Evolutionary conservation across 257 asterid species (phyloP), one percentile per base, ranked within the genome.

Genomic region (Osmanthus fragrans): DNA sequence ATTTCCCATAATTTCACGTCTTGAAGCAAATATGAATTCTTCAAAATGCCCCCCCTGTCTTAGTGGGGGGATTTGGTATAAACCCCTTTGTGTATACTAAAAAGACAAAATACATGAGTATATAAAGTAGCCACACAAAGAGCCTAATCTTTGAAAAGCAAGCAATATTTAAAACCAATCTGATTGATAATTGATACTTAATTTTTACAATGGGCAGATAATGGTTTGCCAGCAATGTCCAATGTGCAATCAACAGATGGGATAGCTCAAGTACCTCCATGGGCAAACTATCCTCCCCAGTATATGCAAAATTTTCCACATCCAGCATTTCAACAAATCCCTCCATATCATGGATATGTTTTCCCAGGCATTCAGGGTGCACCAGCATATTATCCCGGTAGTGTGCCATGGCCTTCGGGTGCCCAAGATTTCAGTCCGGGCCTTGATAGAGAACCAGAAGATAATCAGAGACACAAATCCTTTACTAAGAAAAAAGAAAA

Each of bases 291-390:
- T 71, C 69, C 33, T 33, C 84, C 88, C 30, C 92, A 76, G 37
- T 92, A 85, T 72, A 82, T 87, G 88, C 91, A 89, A 67, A 88
- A 82, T 81, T 70, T 86, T 79, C 96, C 90, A 81, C 91, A 86
- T 37, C 88, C 92, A 5, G 72, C 79, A 51, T 86, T 86, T 76
- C 96, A 88, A 73, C 92, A 85, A 39, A 82, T 80, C 71, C 85
- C 87, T 15, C 84, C 88, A 60, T 88, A 84, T 79, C 93, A 89
- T 19, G 93, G 94, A 0, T 90, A 89, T 70, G 76, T 80, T 18
- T 87, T 77, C 68, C 91, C 96, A 0, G 92, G 92, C 45, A 87
- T 90, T 92, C 92, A 82, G 75, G 80, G 32, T 78, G 87, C 85
- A 6, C 90, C 91, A 12, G 60, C 89, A 34, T 86, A 86, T 78